These are phyloP conservation scores for Talaromyces piceae DNA, from an alignment of 2,329 filamentous ascomycete species.

Conservation along the genomic window DNA sequence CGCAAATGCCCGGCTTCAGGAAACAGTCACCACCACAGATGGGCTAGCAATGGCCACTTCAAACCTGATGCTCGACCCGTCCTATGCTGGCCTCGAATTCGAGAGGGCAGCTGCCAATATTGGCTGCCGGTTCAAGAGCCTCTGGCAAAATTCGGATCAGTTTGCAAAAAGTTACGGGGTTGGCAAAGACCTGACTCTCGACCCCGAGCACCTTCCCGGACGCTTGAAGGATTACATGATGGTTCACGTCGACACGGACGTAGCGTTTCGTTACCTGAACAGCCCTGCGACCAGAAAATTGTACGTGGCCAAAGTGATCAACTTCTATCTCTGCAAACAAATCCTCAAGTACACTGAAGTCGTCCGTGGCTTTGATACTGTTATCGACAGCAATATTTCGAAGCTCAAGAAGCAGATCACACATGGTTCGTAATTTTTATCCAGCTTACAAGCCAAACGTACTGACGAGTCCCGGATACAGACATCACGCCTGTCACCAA, in stretches of 20 bases:
- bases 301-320: constrained; percentile 23
- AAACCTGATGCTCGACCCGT: not conserved
- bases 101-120: not conserved
- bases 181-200: not conserved
- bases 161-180: constrained; percentile 9
- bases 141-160: constrained; percentile 14
- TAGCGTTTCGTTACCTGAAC: constrained; percentile 17
- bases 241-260: constrained; percentile 10
- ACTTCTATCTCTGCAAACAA: constrained; percentile 18
- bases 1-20: not conserved
- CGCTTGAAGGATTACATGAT: constrained; percentile 15
- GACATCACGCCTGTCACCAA: constrained; percentile 16
- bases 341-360: constrained; percentile 18
- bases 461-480: constrained; percentile 1
- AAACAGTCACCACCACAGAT: not conserved
- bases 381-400: constrained; percentile 17
- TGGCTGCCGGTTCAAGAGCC: constrained; percentile 5
- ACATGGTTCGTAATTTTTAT: constrained; percentile 14
- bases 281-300: constrained; percentile 17
- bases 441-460: not conserved
- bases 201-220: not conserved
- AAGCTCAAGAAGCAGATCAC: constrained; percentile 14
- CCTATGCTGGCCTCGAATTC: constrained; percentile 3
- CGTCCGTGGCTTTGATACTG: constrained; percentile 19
- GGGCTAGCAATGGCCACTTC: not conserved